Conservation (phyloP, 352 stramenopile species). For the Phytophthora pinifolia region DNA sequence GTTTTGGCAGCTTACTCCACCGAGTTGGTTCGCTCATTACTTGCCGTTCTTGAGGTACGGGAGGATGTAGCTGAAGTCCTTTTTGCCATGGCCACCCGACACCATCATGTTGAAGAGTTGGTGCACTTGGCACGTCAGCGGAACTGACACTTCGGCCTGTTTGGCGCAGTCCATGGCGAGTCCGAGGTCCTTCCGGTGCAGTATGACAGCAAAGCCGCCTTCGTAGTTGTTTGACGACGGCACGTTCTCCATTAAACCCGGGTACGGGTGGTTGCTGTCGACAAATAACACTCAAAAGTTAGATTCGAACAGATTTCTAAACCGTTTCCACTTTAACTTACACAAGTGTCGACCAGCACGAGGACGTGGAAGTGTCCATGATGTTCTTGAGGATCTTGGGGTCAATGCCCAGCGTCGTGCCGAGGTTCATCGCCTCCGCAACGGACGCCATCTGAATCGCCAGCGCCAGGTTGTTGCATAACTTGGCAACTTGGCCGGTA, state of each 20-base stretch:
- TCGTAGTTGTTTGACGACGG: conserved; percentile 89
- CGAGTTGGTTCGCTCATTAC: conserved; percentile 22
- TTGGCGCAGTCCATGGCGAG: conserved; percentile 93
- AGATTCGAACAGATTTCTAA: conserved; percentile 1
- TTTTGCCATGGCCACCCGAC: conserved; percentile 66
- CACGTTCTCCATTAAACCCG: conserved; percentile 89
- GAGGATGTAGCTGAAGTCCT: conserved; percentile 88
- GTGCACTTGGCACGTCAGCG: conserved; percentile 72
- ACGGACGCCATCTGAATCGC: conserved; percentile 97
- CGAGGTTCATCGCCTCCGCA: conserved; percentile 96
- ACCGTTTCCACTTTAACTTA: conserved; percentile 51
- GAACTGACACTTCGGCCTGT: conserved; percentile 72
- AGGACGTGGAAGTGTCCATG: conserved; percentile 96
- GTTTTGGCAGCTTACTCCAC: neutral
- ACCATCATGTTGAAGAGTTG: conserved; percentile 88
- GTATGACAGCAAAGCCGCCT: conserved; percentile 86
- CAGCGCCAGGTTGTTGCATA: conserved; percentile 99
- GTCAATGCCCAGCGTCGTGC: conserved; percentile 94
- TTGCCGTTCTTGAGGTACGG: conserved; percentile 82
- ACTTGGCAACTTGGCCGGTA: conserved; percentile 90
- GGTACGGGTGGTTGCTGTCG: conserved; percentile 92
- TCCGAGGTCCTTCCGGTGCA: conserved; percentile 98
- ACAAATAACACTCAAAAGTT: conserved; percentile 2
- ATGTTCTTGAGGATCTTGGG: conserved; percentile 92
- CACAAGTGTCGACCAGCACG: conserved; percentile 95